phyloP scores from a whole-genome alignment of 1,139 yeast genomes.

The Saccharomycopsis phalli region DNA sequence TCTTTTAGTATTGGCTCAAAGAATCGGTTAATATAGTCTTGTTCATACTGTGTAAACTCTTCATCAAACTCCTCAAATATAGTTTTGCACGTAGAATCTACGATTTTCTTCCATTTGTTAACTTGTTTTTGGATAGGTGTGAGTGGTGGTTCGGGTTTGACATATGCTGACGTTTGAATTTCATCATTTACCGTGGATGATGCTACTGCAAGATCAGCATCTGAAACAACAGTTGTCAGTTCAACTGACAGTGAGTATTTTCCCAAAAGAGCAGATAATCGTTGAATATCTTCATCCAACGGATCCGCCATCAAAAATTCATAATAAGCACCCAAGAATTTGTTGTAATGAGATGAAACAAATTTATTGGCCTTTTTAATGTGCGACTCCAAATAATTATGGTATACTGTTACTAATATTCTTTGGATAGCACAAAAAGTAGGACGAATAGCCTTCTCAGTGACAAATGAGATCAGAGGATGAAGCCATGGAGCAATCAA shows the following conservation, averaged over 20 bases:
- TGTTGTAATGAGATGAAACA: background rate
- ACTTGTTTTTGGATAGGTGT: slow-evolving; percentile 22
- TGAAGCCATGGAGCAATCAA: too few relatives aligned
- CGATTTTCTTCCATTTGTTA: slow-evolving; percentile 24
- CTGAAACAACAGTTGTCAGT: background rate
- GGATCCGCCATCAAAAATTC: slow-evolving; percentile 19
- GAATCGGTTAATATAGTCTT: slow-evolving; percentile 27
- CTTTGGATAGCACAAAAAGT: too few relatives aligned
- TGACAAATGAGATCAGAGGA: background rate
- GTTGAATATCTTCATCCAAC: slow-evolving; percentile 17
- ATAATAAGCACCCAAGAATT: slow-evolving; percentile 6
- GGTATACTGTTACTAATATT: too few relatives aligned
- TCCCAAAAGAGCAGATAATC: slow-evolving; percentile 13
- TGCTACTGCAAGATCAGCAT: background rate
- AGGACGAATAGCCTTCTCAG: background rate
- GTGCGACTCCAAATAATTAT: too few relatives aligned
- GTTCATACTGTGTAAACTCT: slow-evolving; percentile 30
- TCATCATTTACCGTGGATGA: background rate
- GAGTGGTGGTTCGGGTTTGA: slow-evolving; percentile 1
- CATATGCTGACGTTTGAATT: background rate
- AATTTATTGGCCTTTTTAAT: too few relatives aligned
- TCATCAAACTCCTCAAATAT: slow-evolving; percentile 24
- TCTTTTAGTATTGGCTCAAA: slow-evolving; percentile 34
- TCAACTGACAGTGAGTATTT: slow-evolving; percentile 3
- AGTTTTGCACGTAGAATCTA: slow-evolving; percentile 23